Evolutionary conservation across 1,139 yeast species (phyloP), one percentile per base, ranked within the genome.

Genomic region (Pichia sorboxylosa): DNA sequence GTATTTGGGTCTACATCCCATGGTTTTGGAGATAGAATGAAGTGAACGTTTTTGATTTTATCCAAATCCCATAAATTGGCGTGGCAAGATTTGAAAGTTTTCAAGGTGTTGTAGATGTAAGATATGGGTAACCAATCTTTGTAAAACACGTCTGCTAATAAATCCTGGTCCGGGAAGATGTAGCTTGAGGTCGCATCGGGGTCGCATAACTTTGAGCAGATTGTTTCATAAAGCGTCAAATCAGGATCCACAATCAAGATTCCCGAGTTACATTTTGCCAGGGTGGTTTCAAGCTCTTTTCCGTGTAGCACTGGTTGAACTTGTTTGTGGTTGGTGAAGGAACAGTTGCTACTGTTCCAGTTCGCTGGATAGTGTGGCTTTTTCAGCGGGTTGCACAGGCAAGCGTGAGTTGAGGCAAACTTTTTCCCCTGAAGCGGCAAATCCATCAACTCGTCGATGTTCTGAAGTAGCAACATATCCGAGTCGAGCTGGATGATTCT

Each of bases 351-450:
- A 2, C 57, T 54, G 4, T 56, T 42, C 77, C 77, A 70, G 39
- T 64, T 56, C 30, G 43, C 39, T n/a, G 78, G 78, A 40, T 70
- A 70, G 42, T 70, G 73, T 1, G 59, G 44, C 39, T 61, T 60
- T 17, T 58, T 47, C 47, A 63, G 56, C 3, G 78, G 77, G 40
- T 70, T 70, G 49, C 77, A 70, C 15, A 68, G 71, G 47, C 78
- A 70, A 2, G 76, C 76, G 42, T 70, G 72, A n/a, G 68, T 49
- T 0, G 75, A 74, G 1, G 74, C 77, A 51, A 69, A 69, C 2
- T 57, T 59, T 9, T 33, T 26, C 3, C 45, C 37, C 5, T 43
- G 40, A 23, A 66, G 47, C 13, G 54, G 52, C 21, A 68, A 33
- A 11, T 60, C 62, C 64, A 71, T 64, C 28, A 71, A 51, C 43